Evolutionary conservation across 108 stramenopile species (phyloP), one percentile per base, ranked within the genome.

Genomic region (Seminavis robusta): DNA sequence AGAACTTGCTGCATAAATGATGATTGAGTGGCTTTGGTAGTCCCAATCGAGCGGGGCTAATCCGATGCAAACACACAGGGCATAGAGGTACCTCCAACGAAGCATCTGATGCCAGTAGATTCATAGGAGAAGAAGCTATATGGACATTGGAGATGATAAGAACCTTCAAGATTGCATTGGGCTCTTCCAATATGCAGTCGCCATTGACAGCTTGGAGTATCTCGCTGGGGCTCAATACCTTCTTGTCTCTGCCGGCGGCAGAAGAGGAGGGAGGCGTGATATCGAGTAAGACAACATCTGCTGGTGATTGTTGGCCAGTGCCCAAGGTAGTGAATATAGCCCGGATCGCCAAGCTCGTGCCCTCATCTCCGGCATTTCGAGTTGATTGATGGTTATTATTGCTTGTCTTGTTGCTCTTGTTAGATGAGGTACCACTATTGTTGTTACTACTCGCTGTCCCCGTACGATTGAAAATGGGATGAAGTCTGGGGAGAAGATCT

Each of bases 61-160:
- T 90, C 0, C 84, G 73, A 68, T 88, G 77, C 0, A 89, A 52
- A 43, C 92, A 93, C 13, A 93, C 88, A 0, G 92, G 81, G 50
- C 92, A 93, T 23, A 77, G 60, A 3, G 92, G 88, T 20, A 52
- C 52, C 38, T 24, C 65, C 41, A 53, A 26, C 13, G 7, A 24
- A 19, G 29, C 7, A 47, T 9, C 45, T 39, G 50, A 23, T 24
- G 41, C 8, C 7, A 61, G 41, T n/a, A 21, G 41, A 33, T 33
- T 13, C 43, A 19, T 5, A 44, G 39, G 32, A 31, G 7, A 24
- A 21, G 53, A 37, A n/a, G 19, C 27, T n/a, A 44, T 24, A 15
- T 34, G 47, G 16, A 32, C 5, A n/a, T 37, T 45, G 38, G 73
- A 52, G 6, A 83, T 64, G 32, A 80, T 74, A 27, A 86, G 50